Evolutionary conservation across 2,329 filamentous ascomycete species (phyloP).

Genomic region (Colletotrichum australisinense): DNA sequence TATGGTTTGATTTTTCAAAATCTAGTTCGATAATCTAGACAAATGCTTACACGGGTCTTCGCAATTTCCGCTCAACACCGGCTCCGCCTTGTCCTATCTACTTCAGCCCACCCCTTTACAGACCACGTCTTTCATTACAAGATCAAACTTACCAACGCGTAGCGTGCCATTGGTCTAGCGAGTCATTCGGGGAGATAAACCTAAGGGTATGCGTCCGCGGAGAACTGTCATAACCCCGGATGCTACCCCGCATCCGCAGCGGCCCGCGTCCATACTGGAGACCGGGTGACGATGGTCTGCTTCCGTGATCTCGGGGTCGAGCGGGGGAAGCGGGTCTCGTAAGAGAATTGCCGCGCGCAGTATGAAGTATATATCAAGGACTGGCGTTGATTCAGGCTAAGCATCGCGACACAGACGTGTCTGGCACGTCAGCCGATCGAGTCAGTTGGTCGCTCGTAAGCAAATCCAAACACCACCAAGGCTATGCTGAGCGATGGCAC

Average conservation of each 20-base stretch:
- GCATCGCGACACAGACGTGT: neutral
- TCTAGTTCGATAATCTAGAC: neutral
- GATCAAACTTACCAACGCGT: neutral
- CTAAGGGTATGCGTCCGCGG: conserved; percentile 6
- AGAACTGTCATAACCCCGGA: conserved; percentile 24
- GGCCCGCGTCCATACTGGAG: neutral
- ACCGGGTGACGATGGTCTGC: neutral
- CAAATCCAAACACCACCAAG: neutral
- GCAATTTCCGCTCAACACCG: neutral
- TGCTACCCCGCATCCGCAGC: conserved; percentile 5
- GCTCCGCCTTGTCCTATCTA: neutral
- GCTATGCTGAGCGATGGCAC: neutral
- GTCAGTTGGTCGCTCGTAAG: neutral
- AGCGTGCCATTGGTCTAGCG: neutral
- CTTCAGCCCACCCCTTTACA: neutral
- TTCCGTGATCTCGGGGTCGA: neutral
- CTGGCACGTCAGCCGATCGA: neutral
- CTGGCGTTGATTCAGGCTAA: neutral
- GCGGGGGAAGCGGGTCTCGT: neutral
- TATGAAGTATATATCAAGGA: neutral
- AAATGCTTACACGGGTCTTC: too few species aligned
- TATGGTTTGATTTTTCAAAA: neutral
- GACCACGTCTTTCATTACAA: neutral
- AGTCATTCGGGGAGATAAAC: conserved; percentile 15
- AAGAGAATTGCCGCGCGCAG: neutral